Base-by-base conservation (phyloP, 2,329 filamentous ascomycete genomes). In the Colletotrichum tofieldiae region DNA sequence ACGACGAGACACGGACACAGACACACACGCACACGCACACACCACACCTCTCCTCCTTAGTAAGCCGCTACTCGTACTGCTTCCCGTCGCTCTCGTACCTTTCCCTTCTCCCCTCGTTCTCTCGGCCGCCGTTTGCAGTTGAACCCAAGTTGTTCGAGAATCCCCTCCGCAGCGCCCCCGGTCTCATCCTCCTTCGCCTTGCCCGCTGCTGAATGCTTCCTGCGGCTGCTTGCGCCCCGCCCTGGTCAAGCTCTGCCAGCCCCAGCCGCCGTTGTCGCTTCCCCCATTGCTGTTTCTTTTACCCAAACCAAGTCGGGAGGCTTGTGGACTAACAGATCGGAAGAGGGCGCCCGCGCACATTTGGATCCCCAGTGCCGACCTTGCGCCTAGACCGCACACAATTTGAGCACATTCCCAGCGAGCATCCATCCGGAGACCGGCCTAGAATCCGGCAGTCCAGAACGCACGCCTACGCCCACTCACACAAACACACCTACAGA, bases 111-210 rank as follows among this genome's bases (percentile, higher is more conserved):
- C 39, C 63, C 26, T 60, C 47, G 35, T 54, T 23, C 26, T 41
- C 29, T 64, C 29, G 56, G 20, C 65, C 45, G 65, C 69, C 60
- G 70, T 55, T 72, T 72, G 70, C 70, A 72, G 70, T 54, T 39
- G 65, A 65, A 37, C 23, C n/a, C 54, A 41, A 56, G 37, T 54
- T 60, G 60, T 60, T 69, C 60, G 65, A 69, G 70, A 72, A 72
- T 20, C 20, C 32, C 39, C 20, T 49, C 52, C 5, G 37, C 32
- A 32, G n/a, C 70, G 54, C 59, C 59, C 59, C 16, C 32, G 8
- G 51, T 47, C 54, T 55, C 29, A n/a, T n/a, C 32, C 14, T n/a
- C 20, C 35, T 56, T 51, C 41, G 52, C 43, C 47, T 72, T 54
- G 66, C 39, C 60, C 45, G 39, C 54, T 72, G 59, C 54, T 16